A percentile compares a stretch with the other conserved stretches of the same genome.
Conservation (phyloP, 805 yeast species). For the Debaryomyces hansenii region DNA sequence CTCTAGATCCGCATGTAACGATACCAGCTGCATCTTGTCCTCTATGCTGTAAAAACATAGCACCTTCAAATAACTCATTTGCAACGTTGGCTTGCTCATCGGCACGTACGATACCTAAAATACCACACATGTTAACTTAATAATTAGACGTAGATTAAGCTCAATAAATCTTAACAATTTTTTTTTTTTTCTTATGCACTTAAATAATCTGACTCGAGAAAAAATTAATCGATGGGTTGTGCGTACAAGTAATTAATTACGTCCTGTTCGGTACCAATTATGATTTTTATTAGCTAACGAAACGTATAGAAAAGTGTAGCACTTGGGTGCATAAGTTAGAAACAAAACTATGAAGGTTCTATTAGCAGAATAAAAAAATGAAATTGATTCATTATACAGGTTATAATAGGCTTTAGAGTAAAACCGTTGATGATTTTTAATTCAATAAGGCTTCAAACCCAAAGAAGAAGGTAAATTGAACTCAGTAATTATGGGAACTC, state of each 20-base stretch:
- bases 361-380: no score
- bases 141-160: slow-evolving; percentile 1
- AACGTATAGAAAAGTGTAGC: no score
- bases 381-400: no score
- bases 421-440: no score
- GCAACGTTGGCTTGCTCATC: slow-evolving; percentile 75
- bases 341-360: no score
- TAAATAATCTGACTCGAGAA: background rate
- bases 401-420: no score
- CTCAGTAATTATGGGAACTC: no score
- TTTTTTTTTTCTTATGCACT: background rate
- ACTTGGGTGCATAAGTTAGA: no score
- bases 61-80: slow-evolving; percentile 88
- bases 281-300: background rate
- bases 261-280: background rate
- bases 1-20: slow-evolving; percentile 91
- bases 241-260: background rate
- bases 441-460: no score
- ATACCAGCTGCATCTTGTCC: slow-evolving; percentile 99
- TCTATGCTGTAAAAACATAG: slow-evolving; percentile 90
- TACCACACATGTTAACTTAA: slow-evolving; percentile 77
- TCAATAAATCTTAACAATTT: slow-evolving; percentile 1
- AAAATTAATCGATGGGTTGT: background rate
- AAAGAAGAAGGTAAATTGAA: no score
- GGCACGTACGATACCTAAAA: slow-evolving; percentile 82